Evolutionary conservation across 305 asterid genomes (phyloP).

Genomic region (Salvia sclarea): DNA sequence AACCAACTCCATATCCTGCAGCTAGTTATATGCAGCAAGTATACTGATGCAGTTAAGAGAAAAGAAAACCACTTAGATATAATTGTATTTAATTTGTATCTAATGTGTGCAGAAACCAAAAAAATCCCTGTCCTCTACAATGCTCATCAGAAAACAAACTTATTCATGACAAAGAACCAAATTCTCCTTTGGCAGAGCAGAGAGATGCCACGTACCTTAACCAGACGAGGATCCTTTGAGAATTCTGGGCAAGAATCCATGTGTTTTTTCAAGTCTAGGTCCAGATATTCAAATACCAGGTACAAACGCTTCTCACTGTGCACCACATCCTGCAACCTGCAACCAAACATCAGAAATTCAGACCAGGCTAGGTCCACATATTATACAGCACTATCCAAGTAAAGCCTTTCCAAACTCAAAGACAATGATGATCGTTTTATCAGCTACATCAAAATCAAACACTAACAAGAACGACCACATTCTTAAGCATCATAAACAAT

Average conservation of each 20-base stretch:
- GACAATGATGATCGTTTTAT: neutral
- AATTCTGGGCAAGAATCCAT: conserved; percentile 97
- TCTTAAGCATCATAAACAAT: neutral
- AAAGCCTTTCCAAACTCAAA: conserved; percentile 7
- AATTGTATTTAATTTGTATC: conserved; percentile 1
- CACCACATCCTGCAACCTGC: conserved; percentile 98
- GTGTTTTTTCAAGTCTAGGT: conserved; percentile 95
- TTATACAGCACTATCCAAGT: neutral
- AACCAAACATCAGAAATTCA: conserved; percentile 26
- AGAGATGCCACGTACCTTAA: conserved; percentile 62
- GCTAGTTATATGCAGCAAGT: conserved; percentile 12
- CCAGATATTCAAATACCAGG: conserved; percentile 96
- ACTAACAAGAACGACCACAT: conserved; percentile 9
- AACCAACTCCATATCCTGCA: neutral
- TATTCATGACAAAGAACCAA: conserved; percentile 28
- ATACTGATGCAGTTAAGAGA: conserved; percentile 3
- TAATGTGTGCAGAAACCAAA: conserved; percentile 18
- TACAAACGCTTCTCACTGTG: conserved; percentile 93
- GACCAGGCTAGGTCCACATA: conserved; percentile 22
- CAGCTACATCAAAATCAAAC: conserved; percentile 14
- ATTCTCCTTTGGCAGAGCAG: conserved; percentile 21
- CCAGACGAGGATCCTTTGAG: conserved; percentile 77
- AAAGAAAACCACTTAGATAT: neutral
- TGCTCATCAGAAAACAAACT: conserved; percentile 16
- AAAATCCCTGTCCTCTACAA: neutral